A percentile compares a stretch with the other conserved stretches of the same genome.
These are phyloP conservation scores for Bruguiera hainesii DNA, from an alignment of 441 rosid genomes.

Conservation along the genomic window DNA sequence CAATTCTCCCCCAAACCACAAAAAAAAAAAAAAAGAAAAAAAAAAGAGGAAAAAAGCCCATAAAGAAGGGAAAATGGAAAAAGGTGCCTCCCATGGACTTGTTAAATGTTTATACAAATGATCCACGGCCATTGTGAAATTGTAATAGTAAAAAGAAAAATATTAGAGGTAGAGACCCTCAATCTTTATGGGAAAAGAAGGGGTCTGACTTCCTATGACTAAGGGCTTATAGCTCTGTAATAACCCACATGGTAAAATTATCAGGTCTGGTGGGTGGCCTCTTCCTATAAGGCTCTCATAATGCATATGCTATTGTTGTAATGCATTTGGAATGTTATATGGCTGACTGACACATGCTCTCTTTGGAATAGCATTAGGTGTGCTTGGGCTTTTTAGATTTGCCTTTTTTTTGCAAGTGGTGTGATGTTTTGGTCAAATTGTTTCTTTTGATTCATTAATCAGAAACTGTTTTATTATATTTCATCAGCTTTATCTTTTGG, in stretches of 20 bases:
- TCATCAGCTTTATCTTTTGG: constrained; percentile 49
- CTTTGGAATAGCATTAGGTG: too few relatives aligned
- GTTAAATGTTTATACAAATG: background rate
- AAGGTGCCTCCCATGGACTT: too few relatives aligned
- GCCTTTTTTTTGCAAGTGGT: background rate
- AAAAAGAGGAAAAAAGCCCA: too few relatives aligned
- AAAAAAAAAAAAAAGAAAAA: too few relatives aligned
- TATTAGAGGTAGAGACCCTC: too few relatives aligned
- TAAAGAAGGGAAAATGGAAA: too few relatives aligned
- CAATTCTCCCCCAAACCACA: too few relatives aligned
- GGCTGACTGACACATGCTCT: too few relatives aligned
- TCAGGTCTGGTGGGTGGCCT: background rate
- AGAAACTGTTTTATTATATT: constrained; percentile 4
- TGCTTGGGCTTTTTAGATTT: background rate
- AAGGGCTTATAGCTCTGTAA: too few relatives aligned
- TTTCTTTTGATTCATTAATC: constrained; percentile 1
- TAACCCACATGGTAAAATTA: too few relatives aligned
- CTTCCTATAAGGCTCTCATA: background rate
- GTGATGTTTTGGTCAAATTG: background rate
- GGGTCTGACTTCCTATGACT: too few relatives aligned
- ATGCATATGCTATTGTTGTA: background rate
- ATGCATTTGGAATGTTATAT: background rate
- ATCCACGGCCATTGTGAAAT: background rate
- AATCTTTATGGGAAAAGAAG: too few relatives aligned
- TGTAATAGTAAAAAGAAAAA: background rate